These are phyloP conservation scores for Aeschynomene evenia DNA, from an alignment of 306 rosid species.

Conservation along the genomic window DNA sequence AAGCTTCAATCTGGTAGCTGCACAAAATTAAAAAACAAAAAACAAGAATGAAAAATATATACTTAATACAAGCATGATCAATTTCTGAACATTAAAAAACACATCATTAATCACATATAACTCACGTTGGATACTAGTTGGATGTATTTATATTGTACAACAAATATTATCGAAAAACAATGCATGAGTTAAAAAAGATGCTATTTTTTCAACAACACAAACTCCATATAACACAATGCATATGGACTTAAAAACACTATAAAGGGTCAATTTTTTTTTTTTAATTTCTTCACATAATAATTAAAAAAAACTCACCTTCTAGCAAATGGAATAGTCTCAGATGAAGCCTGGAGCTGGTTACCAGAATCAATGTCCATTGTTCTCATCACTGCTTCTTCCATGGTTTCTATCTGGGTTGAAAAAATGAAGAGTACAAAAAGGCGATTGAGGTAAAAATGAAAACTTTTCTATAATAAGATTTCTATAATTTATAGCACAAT, in stretches of 20 bases:
- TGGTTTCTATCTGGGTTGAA: neutral
- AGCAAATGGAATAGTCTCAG: conserved; percentile 65
- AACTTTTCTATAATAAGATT: no score
- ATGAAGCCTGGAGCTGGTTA: neutral
- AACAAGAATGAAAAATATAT: neutral
- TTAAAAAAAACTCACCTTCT: conserved; percentile 54
- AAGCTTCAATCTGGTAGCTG: conserved; percentile 86
- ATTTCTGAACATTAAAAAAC: neutral
- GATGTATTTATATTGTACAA: no score
- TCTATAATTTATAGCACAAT: no score
- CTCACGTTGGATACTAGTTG: no score
- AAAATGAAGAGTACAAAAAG: neutral
- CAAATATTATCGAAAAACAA: no score
- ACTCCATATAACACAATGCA: no score
- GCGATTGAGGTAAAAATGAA: neutral
- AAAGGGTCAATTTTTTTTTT: neutral
- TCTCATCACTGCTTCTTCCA: conserved; percentile 43
- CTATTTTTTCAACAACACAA: neutral
- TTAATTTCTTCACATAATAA: neutral
- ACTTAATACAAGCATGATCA: neutral
- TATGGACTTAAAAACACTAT: neutral
- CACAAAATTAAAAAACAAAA: neutral
- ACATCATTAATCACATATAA: no score
- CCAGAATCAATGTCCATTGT: conserved; percentile 31
- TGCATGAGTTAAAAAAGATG: no score